phyloP scores from a whole-genome alignment of 2,329 filamentous ascomycete species.

The Cylindrodendrum hubeiense region DNA sequence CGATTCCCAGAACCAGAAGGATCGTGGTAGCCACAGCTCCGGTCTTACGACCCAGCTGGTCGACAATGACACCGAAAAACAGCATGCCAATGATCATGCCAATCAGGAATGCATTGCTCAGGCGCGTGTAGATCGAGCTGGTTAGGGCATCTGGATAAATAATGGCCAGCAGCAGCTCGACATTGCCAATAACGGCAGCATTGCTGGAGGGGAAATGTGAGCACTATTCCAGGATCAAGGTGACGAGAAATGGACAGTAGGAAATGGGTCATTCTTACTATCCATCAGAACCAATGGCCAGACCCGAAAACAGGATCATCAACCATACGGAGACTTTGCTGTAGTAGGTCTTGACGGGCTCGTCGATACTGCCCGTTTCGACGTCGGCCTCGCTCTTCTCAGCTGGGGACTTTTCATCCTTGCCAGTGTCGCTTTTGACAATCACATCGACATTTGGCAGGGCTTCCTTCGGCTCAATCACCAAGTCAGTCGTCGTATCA shows the following conservation, averaged over 20 bases:
- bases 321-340: conserved; percentile 56
- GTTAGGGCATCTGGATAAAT: conserved; percentile 59
- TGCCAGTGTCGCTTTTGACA: conserved; percentile 2
- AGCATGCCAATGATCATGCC: conserved; percentile 70
- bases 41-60: conserved; percentile 62
- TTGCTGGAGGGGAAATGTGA: conserved; percentile 46
- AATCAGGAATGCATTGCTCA: conserved; percentile 67
- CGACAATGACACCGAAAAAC: conserved; percentile 63
- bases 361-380: conserved; percentile 34
- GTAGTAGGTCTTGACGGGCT: conserved; percentile 47
- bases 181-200: conserved; percentile 59
- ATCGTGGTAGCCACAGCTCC: conserved; percentile 61
- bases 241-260: neutral
- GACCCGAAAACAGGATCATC: conserved; percentile 59
- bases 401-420: conserved; percentile 15
- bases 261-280: conserved; percentile 45
- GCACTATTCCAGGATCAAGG: neutral
- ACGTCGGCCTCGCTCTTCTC: conserved; percentile 28
- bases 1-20: conserved; percentile 60
- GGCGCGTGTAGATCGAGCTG: conserved; percentile 59
- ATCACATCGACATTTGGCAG: neutral
- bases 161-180: conserved; percentile 54
- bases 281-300: conserved; percentile 60
- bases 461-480: conserved; percentile 15
- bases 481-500: conserved; percentile 9